Evolutionary conservation across 202 grass and related monocot genomes (phyloP).

Genomic region (Dendrocalamus latiflorus): DNA sequence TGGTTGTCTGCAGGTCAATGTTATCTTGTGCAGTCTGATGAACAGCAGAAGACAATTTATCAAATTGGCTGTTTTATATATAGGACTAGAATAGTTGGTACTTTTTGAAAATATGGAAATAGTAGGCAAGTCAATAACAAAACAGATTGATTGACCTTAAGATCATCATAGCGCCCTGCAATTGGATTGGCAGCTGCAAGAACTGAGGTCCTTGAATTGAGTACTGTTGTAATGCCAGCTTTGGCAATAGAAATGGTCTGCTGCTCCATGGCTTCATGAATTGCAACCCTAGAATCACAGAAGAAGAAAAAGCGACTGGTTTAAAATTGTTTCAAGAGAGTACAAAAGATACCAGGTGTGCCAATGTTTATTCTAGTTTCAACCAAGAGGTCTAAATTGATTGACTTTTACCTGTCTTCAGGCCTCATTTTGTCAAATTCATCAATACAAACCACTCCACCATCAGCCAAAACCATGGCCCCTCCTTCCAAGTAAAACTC

Average conservation of each 20-base stretch:
- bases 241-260: conserved; percentile 99
- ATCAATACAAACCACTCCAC: conserved; percentile 95
- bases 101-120: neutral
- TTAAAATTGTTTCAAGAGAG: neutral
- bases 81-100: neutral
- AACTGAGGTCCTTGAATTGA: conserved; percentile 96
- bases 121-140: neutral
- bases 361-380: neutral
- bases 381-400: neutral
- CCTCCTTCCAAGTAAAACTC: conserved; percentile 99
- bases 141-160: conserved; percentile 48
- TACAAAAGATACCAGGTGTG: neutral
- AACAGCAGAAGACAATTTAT: conserved; percentile 17
- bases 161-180: conserved; percentile 95
- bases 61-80: neutral
- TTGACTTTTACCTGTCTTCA: conserved; percentile 67
- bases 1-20: conserved; percentile 96
- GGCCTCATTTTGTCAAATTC: conserved; percentile 99
- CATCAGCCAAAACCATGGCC: conserved; percentile 95
- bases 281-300: conserved; percentile 67
- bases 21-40: conserved; percentile 93
- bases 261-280: conserved; percentile 98
- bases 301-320: neutral
- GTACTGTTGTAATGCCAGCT: conserved; percentile 94
- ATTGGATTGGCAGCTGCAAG: conserved; percentile 97